Evolutionary conservation across 2,329 filamentous ascomycete genomes (phyloP).

Genomic region (Pyrenophora tritici-repentis): DNA sequence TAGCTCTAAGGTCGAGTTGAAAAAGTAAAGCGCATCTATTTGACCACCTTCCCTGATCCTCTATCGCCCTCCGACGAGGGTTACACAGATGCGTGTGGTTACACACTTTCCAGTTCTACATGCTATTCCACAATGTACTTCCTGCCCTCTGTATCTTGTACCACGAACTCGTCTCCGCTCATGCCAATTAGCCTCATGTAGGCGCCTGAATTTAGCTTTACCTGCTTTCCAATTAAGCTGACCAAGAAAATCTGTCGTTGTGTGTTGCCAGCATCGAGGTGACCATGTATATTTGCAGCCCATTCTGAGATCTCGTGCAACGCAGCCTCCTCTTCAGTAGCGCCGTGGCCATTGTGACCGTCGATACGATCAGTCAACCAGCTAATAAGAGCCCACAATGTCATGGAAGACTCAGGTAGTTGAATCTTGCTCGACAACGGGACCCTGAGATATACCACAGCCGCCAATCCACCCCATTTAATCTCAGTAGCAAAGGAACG

Average conservation of each 20-base stretch:
- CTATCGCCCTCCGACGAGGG: neutral
- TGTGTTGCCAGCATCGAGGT: neutral
- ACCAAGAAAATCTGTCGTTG: neutral
- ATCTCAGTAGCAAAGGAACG: neutral
- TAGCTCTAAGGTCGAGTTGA: neutral
- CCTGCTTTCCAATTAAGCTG: slow-evolving; percentile 1
- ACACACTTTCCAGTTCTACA: neutral
- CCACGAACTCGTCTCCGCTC: neutral
- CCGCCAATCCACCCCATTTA: neutral
- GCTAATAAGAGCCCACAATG: neutral
- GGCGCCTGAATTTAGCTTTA: neutral
- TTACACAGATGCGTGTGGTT: neutral
- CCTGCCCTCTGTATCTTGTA: neutral
- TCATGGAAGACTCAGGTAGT: neutral
- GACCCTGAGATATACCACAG: neutral
- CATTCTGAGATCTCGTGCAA: neutral
- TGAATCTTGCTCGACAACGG: neutral
- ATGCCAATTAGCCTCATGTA: neutral
- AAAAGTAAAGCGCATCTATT: neutral
- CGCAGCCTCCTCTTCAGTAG: neutral
- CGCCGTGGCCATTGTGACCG: neutral
- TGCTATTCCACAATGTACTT: neutral
- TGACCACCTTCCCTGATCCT: neutral
- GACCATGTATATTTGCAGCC: neutral
- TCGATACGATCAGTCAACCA: neutral